Evolutionary conservation across 345 rosid genomes (phyloP).

Genomic region (Heritiera fomes): DNA sequence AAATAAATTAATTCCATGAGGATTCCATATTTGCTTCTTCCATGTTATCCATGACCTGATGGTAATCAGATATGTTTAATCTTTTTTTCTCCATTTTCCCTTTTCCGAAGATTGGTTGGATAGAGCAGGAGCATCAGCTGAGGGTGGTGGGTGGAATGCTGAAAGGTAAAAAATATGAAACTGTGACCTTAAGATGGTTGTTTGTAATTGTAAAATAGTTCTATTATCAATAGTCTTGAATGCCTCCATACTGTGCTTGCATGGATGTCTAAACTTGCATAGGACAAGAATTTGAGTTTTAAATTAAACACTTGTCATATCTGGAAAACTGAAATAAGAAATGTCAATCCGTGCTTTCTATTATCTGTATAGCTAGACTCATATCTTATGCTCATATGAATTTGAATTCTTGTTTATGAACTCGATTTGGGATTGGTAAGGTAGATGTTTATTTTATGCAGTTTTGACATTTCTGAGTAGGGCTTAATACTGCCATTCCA

Average conservation of each 20-base stretch:
- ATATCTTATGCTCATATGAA: background rate
- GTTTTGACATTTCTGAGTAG: background rate
- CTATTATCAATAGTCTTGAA: background rate
- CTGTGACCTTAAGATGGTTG: background rate
- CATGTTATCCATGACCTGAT: background rate
- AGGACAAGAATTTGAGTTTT: background rate
- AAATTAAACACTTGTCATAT: background rate
- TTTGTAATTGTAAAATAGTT: background rate
- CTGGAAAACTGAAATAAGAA: background rate
- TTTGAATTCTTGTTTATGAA: background rate
- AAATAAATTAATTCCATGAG: background rate
- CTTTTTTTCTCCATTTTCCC: background rate
- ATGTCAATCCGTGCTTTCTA: background rate
- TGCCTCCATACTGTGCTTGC: background rate
- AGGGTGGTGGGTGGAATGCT: conserved; percentile 56
- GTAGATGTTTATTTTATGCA: background rate
- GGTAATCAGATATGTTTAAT: conserved; percentile 10
- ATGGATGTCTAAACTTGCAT: background rate
- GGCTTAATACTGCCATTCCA: background rate
- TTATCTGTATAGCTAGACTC: background rate
- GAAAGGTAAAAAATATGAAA: conserved; percentile 46
- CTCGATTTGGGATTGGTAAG: background rate
- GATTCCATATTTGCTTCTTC: background rate
- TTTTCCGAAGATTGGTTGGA: conserved; percentile 58
- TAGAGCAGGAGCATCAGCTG: conserved; percentile 65